Conservation (phyloP, 768 basidiomycete genomes). For the Candolleomyces eurysporus region DNA sequence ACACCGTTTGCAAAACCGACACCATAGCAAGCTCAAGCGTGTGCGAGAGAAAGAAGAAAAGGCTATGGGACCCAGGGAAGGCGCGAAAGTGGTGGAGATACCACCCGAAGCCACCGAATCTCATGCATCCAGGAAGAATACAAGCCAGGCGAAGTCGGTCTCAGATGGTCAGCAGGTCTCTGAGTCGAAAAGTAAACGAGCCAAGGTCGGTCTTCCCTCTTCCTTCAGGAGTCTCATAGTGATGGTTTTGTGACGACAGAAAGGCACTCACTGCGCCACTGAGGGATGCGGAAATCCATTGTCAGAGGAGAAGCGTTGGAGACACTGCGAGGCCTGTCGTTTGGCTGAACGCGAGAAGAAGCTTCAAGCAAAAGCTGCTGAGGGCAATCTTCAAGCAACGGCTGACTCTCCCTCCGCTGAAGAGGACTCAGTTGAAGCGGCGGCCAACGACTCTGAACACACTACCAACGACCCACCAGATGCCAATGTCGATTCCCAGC, state of each 20-base stretch:
- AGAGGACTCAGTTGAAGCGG: not conserved
- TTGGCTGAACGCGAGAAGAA: slow-evolving; percentile 29
- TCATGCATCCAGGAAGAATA: not conserved
- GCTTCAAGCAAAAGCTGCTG: slow-evolving; percentile 13
- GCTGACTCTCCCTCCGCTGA: too few relatives aligned
- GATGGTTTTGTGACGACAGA: slow-evolving; percentile 1
- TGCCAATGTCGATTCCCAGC: not conserved
- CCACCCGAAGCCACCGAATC: not conserved
- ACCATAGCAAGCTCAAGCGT: slow-evolving; percentile 51
- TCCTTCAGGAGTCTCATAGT: not conserved
- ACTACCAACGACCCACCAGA: not conserved
- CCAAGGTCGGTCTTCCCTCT: not conserved
- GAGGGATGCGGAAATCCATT: slow-evolving; percentile 44
- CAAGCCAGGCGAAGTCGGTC: not conserved
- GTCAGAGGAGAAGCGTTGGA: slow-evolving; percentile 41
- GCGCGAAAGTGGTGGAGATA: slow-evolving; percentile 6
- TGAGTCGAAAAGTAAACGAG: not conserved
- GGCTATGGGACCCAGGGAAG: slow-evolving; percentile 22
- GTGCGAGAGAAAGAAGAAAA: slow-evolving; percentile 50
- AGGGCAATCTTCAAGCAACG: not conserved
- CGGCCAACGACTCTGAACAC: not conserved
- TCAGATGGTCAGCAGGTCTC: not conserved
- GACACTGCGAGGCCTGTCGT: slow-evolving; percentile 48
- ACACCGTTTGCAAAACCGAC: slow-evolving; percentile 54
- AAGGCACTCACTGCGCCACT: slow-evolving; percentile 24